A percentile compares a stretch with the other conserved stretches of the same genome.
Evolutionary conservation across 352 stramenopile genomes (phyloP).

Genomic region (Phytopythium sindhum): DNA sequence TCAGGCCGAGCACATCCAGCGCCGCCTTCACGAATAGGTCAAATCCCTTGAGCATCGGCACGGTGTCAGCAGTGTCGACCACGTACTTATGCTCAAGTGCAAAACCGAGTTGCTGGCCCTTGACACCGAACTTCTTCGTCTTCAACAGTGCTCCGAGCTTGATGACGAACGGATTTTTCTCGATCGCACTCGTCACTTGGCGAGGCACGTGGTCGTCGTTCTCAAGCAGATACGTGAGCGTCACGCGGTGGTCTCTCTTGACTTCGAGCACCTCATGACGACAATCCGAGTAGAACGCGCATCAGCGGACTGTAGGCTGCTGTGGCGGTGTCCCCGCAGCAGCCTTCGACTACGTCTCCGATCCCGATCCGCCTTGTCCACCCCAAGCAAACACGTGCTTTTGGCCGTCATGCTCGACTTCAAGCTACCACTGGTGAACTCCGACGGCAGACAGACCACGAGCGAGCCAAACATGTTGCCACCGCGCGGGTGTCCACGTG

Average conservation of each 20-base stretch:
- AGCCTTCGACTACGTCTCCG: neutral
- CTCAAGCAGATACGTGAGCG: conserved; percentile 1
- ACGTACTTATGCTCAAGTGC: conserved; percentile 2
- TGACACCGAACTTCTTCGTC: neutral
- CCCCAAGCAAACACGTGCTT: neutral
- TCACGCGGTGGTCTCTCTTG: neutral
- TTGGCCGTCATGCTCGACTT: neutral
- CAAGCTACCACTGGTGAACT: neutral
- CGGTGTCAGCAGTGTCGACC: neutral
- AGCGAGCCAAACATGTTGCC: conserved; percentile 3
- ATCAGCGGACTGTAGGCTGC: neutral
- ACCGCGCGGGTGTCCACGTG: conserved; percentile 1
- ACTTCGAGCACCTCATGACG: neutral
- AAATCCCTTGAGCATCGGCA: conserved; percentile 1
- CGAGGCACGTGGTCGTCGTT: neutral
- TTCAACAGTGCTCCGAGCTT: neutral
- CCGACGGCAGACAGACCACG: neutral
- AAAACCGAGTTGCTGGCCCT: neutral
- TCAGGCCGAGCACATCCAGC: neutral
- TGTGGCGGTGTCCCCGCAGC: neutral
- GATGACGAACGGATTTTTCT: neutral
- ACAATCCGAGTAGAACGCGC: conserved; percentile 4
- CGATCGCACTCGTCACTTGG: neutral
- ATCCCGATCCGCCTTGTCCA: neutral
- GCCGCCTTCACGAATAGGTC: neutral